These are phyloP conservation scores for Xylaria sp. DNA, from an alignment of 2,329 filamentous ascomycete genomes.

Conservation along the genomic window DNA sequence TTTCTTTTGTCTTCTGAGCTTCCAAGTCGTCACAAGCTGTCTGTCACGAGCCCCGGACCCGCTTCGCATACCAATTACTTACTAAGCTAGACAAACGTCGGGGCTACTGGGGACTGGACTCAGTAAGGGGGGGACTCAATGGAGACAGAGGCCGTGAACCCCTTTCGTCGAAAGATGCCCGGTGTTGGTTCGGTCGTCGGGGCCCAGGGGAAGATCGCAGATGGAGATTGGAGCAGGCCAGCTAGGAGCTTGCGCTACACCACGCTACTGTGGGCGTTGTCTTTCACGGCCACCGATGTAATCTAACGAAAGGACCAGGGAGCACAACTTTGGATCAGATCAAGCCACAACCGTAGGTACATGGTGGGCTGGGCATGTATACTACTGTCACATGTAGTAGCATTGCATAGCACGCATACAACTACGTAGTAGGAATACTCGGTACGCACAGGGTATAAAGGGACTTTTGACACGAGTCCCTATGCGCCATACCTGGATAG, in stretches of 20 bases:
- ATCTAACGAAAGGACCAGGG: neutral
- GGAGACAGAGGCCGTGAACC: neutral
- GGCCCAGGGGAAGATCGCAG: neutral
- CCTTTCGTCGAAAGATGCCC: slow-evolving; percentile 14
- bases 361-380: neutral
- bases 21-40: neutral
- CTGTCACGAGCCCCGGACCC: neutral
- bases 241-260: neutral
- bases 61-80: slow-evolving; percentile 16
- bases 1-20: slow-evolving; percentile 10
- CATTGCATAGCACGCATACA: slow-evolving; percentile 14
- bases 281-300: slow-evolving; percentile 10
- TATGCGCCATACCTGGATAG: neutral
- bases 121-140: slow-evolving; percentile 6
- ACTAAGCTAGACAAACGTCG: slow-evolving; percentile 18
- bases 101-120: neutral
- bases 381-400: slow-evolving; percentile 18
- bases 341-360: slow-evolving; percentile 24
- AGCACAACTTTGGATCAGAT: slow-evolving; percentile 10
- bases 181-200: neutral
- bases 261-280: neutral
- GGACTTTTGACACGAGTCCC: slow-evolving; percentile 25
- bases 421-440: neutral
- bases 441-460: slow-evolving; percentile 9
- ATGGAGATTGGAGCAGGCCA: neutral